Percentiles rank a stretch among this genome's conserved stretches.
phyloP scores from a whole-genome alignment of 192 early-diverging fungal species.

The Gryganskiella cystojenkinii region DNA sequence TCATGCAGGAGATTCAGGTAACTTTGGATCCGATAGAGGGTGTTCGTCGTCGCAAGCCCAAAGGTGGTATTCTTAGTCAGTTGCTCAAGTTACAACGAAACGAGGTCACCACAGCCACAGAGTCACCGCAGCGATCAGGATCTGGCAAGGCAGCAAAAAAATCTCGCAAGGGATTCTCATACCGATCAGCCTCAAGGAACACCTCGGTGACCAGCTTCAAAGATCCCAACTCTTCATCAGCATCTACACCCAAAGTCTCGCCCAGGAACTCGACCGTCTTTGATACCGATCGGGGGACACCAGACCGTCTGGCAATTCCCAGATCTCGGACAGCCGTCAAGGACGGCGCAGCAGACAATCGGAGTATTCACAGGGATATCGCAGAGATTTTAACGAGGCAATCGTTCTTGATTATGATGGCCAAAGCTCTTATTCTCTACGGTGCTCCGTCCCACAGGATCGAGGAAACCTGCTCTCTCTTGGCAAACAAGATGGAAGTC shows the following conservation, averaged over 20 bases:
- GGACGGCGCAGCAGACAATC: constrained; percentile 7
- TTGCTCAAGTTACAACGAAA: constrained; percentile 37
- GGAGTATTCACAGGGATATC: constrained; percentile 40
- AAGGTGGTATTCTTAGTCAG: constrained; percentile 49
- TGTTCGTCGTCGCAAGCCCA: constrained; percentile 23
- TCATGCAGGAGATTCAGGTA: neutral
- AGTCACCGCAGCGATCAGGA: neutral
- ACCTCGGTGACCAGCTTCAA: constrained; percentile 21
- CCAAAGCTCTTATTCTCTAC: constrained; percentile 44
- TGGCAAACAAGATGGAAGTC: constrained; percentile 38
- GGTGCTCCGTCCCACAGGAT: constrained; percentile 54
- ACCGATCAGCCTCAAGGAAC: constrained; percentile 30
- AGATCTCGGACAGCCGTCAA: too few species aligned
- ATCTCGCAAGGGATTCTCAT: constrained; percentile 29
- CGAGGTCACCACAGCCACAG: constrained; percentile 12
- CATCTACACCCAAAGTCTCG: constrained; percentile 25
- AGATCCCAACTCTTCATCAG: constrained; percentile 8
- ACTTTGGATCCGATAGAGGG: neutral
- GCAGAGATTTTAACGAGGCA: constrained; percentile 38
- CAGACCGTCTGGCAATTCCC: neutral
- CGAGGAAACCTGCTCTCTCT: constrained; percentile 39
- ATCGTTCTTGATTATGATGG: constrained; percentile 51
- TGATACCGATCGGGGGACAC: constrained; percentile 2
- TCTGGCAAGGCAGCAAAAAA: constrained; percentile 9
- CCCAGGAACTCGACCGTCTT: constrained; percentile 30